These are phyloP conservation scores for Arctium minus DNA, from an alignment of 129 eudicot genomes.

Conservation along the genomic window DNA sequence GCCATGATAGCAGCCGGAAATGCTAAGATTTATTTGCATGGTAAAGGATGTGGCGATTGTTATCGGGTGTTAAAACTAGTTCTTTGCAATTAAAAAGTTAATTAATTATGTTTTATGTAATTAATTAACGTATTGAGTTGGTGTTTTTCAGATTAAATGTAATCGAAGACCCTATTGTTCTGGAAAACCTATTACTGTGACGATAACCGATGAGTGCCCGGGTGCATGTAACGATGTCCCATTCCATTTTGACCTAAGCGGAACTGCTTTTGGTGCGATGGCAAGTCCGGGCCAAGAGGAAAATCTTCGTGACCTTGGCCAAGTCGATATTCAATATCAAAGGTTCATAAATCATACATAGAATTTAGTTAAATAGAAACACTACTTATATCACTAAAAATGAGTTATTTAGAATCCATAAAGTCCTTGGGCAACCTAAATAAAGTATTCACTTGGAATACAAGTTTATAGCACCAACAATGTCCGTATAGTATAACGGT, in stretches of 20 bases:
- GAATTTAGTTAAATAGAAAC: too few relatives aligned
- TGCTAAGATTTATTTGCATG: conserved; percentile 10
- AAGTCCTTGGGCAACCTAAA: too few relatives aligned
- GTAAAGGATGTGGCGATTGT: conserved; percentile 33
- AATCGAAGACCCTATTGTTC: conserved; percentile 30
- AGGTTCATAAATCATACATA: too few relatives aligned
- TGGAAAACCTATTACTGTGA: conserved; percentile 25
- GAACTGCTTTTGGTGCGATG: conserved; percentile 45
- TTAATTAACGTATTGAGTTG: not conserved
- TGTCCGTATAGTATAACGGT: too few relatives aligned
- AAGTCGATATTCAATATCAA: too few relatives aligned
- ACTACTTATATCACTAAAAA: too few relatives aligned
- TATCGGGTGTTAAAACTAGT: conserved; percentile 7
- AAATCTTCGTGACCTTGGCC: too few relatives aligned
- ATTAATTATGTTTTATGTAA: not conserved
- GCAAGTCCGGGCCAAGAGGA: too few relatives aligned
- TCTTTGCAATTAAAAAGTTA: too few relatives aligned
- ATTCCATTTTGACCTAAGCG: conserved; percentile 48
- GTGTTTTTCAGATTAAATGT: conserved; percentile 31
- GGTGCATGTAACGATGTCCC: conserved; percentile 25
- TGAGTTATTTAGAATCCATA: too few relatives aligned
- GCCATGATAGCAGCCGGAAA: conserved; percentile 31
- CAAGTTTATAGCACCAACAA: too few relatives aligned
- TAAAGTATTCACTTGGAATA: too few relatives aligned
- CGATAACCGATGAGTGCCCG: conserved; percentile 43